Evolutionary conservation across 306 rosid species (phyloP), one percentile per base, ranked within the genome.

Genomic region (Cercis canadensis): DNA sequence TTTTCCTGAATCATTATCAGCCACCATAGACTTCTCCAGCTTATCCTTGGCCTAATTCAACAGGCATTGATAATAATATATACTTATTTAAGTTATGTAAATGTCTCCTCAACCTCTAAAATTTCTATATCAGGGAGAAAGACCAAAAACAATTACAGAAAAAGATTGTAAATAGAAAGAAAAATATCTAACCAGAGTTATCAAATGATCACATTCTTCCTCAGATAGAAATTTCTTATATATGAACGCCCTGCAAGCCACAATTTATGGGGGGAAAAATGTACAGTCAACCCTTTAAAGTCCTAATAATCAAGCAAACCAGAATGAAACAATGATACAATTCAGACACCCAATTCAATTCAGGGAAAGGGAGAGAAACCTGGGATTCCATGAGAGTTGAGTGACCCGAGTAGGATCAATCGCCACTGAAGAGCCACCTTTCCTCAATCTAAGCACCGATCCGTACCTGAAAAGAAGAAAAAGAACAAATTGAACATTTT

Each of bases 371-470:
- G 75, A 50, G 51, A 69, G n/a, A 62, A 52, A 90, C 99, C 99
- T 95, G 10, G 99, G 99, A 51, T 7, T 16, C 99, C 99, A 95
- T 4, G 96, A 86, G 67, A 95, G 99, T 76, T 89, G 96, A 78
- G 78, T 83, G 19, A 87, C 96, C 40, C 90, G 84, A 17, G 91
- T 83, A 18, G 97, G 99, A 80, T 91, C 96, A 60, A 95, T 75
- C 54, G 80, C 52, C 21, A 80, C 75, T 49, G 84, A 74, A 66
- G 89, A 80, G 32, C 68, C 65, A 40, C 67, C 87, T 13, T 17
- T 73, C 18, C 78, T 79, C 53, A 86, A 67, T 57, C 83, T 72
- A 18, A 89, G 68, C 76, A 85, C 78, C 81, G 91, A 86, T 73
- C 82, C 83, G 61, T 15, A 72, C 63, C 97, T 91, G 82, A 21